A percentile compares a stretch with the other conserved stretches of the same genome.
Conservation (phyloP, 805 yeast species). For the Schwanniomyces pseudopolymorphus region DNA sequence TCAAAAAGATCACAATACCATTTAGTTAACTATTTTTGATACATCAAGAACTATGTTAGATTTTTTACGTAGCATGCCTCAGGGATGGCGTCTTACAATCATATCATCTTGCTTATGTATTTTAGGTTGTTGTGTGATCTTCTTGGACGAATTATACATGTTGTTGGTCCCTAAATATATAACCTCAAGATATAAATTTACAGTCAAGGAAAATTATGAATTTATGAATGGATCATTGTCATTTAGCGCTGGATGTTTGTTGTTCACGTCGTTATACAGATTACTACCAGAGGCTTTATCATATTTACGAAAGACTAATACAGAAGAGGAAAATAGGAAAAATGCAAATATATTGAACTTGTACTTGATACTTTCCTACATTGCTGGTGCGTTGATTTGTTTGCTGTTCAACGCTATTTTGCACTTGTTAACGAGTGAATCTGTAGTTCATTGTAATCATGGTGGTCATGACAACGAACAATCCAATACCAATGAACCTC, state of each 20-base stretch:
- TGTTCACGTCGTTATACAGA: conserved; percentile 74
- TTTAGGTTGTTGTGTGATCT: conserved; percentile 68
- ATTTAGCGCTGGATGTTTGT: conserved; percentile 77
- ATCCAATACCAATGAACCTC: background rate
- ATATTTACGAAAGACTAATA: conserved; percentile 39
- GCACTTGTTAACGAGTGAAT: conserved; percentile 74
- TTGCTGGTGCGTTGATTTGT: conserved; percentile 64
- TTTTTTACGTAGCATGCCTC: conserved; percentile 16
- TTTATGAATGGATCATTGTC: conserved; percentile 76
- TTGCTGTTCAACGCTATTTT: conserved; percentile 59
- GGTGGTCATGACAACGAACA: conserved; percentile 21
- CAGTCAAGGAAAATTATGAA: conserved; percentile 55
- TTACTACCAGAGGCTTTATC: conserved; percentile 67
- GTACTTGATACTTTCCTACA: conserved; percentile 45
- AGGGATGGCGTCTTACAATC: conserved; percentile 66
- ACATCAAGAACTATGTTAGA: conserved; percentile 3
- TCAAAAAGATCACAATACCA: too few relatives aligned
- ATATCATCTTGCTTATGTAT: conserved; percentile 71
- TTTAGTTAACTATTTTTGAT: background rate
- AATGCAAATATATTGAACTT: conserved; percentile 25
- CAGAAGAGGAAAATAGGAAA: conserved; percentile 1
- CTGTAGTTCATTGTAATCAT: conserved; percentile 85
- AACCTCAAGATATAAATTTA: conserved; percentile 45
- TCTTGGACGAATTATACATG: conserved; percentile 54
- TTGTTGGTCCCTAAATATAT: conserved; percentile 38